phyloP scores from a whole-genome alignment of 2,329 filamentous ascomycete genomes.

The Hypoxylon sp. region DNA sequence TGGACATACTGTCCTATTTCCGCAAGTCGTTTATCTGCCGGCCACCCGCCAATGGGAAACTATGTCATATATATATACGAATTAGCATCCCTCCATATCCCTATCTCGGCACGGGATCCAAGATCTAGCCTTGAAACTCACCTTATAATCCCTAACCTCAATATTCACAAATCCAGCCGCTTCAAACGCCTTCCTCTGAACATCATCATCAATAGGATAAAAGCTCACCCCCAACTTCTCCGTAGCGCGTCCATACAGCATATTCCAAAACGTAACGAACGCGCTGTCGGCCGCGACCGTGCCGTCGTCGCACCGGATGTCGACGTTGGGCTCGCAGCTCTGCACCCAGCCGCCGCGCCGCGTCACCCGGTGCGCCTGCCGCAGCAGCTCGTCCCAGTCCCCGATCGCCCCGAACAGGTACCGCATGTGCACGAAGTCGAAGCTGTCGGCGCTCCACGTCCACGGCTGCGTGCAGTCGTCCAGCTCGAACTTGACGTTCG shows the following conservation, averaged over 20 bases:
- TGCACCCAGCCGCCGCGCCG: slow-evolving; percentile 64
- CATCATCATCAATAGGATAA: slow-evolving; percentile 67
- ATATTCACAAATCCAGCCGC: slow-evolving; percentile 72
- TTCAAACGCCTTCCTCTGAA: slow-evolving; percentile 67
- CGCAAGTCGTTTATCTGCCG: slow-evolving; percentile 49
- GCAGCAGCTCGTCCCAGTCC: slow-evolving; percentile 63
- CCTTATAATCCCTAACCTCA: slow-evolving; percentile 65
- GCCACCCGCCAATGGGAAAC: slow-evolving; percentile 51
- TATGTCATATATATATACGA: slow-evolving; percentile 10
- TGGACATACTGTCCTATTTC: slow-evolving; percentile 52
- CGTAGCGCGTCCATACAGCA: slow-evolving; percentile 59
- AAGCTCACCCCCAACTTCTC: slow-evolving; percentile 61
- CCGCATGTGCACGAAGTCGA: slow-evolving; percentile 72
- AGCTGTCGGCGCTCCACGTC: slow-evolving; percentile 61
- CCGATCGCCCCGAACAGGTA: slow-evolving; percentile 63
- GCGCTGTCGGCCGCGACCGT: slow-evolving; percentile 41
- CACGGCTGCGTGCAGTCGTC: slow-evolving; percentile 70
- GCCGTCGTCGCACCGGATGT: slow-evolving; percentile 47
- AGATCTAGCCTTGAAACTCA: slow-evolving; percentile 49
- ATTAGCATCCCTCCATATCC: not conserved
- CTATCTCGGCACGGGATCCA: too few relatives aligned
- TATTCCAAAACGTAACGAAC: slow-evolving; percentile 48
- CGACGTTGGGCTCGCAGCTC: slow-evolving; percentile 44
- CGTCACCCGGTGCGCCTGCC: slow-evolving; percentile 60
- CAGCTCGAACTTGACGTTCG: slow-evolving; percentile 74